Percentiles rank a stretch among this genome's conserved stretches.
phyloP scores from a whole-genome alignment of 352 stramenopile species.

The Phytophthora multivora region DNA sequence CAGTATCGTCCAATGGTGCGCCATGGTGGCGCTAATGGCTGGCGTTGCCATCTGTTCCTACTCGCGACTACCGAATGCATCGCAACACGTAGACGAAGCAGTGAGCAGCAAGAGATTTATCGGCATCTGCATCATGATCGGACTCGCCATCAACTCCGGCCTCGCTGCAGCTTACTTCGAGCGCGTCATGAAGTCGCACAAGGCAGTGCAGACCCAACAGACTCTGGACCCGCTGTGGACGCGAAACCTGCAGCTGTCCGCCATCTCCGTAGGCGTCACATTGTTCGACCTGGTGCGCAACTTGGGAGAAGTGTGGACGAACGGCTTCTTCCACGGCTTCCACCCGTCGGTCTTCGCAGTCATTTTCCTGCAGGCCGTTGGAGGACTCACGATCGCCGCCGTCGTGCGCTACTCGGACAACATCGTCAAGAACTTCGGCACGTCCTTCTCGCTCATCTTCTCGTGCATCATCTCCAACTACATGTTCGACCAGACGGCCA shows the following conservation, averaged over 20 bases:
- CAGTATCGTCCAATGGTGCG: conserved; percentile 81
- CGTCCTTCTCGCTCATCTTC: conserved; percentile 87
- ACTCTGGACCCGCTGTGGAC: conserved; percentile 87
- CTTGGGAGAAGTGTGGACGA: conserved; percentile 52
- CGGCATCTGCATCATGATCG: conserved; percentile 79
- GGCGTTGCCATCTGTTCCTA: conserved; percentile 87
- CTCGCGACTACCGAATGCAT: conserved; percentile 56
- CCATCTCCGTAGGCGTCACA: conserved; percentile 80
- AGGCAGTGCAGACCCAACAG: conserved; percentile 68
- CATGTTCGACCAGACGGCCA: conserved; percentile 80
- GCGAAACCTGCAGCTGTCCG: conserved; percentile 85
- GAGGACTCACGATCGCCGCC: conserved; percentile 82
- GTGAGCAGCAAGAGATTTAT: conserved; percentile 69
- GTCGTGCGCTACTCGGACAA: conserved; percentile 91
- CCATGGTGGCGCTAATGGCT: conserved; percentile 87
- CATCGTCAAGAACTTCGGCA: conserved; percentile 91
- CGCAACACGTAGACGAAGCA: conserved; percentile 22
- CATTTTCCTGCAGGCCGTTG: conserved; percentile 84
- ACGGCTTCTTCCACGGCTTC: conserved; percentile 86
- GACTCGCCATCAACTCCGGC: conserved; percentile 85
- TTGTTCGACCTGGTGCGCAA: conserved; percentile 77
- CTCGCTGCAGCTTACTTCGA: conserved; percentile 88
- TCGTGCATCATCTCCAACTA: conserved; percentile 91
- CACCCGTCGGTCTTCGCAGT: conserved; percentile 74
- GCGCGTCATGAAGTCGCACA: conserved; percentile 89